phyloP scores from a whole-genome alignment of 2,329 filamentous ascomycete species.

The Metarhizium album region DNA sequence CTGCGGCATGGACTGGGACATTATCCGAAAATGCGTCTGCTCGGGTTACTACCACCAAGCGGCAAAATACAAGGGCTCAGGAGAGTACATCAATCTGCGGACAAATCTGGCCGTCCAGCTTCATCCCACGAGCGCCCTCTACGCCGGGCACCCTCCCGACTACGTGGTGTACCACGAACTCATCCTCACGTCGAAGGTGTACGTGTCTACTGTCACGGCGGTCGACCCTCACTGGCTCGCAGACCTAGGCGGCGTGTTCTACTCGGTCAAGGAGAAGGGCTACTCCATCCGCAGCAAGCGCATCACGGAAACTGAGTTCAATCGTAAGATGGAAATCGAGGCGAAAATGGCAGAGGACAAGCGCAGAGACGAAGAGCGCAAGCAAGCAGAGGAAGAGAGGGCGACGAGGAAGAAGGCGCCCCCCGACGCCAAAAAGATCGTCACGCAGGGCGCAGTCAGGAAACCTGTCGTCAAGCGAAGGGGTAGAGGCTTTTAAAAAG shows the following conservation, averaged over 20 bases:
- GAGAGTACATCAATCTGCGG: conserved; percentile 93
- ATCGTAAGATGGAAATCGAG: conserved; percentile 86
- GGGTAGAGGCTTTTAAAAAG: conserved; percentile 39
- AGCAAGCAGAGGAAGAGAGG: conserved; percentile 38
- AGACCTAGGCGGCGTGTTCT: conserved; percentile 93
- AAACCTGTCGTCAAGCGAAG: conserved; percentile 48
- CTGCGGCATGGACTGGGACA: conserved; percentile 94
- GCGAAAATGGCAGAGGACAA: conserved; percentile 84
- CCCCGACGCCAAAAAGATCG: conserved; percentile 41
- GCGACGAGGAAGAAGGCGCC: conserved; percentile 24
- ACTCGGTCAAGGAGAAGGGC: conserved; percentile 94
- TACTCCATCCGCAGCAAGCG: conserved; percentile 80
- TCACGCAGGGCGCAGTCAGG: conserved; percentile 51
- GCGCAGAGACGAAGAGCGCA: conserved; percentile 49
- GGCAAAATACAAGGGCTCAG: conserved; percentile 88
- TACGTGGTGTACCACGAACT: conserved; percentile 98
- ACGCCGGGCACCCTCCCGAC: conserved; percentile 90
- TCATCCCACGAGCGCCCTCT: conserved; percentile 87
- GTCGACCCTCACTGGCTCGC: conserved; percentile 97
- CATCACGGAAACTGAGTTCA: conserved; percentile 85
- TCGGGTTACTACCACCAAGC: conserved; percentile 97
- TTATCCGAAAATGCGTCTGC: conserved; percentile 93
- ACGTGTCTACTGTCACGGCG: conserved; percentile 93
- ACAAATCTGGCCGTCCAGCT: conserved; percentile 91
- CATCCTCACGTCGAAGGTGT: conserved; percentile 92